Conservation (phyloP, 257 asterid species). For the Rubia yunnanensis region DNA sequence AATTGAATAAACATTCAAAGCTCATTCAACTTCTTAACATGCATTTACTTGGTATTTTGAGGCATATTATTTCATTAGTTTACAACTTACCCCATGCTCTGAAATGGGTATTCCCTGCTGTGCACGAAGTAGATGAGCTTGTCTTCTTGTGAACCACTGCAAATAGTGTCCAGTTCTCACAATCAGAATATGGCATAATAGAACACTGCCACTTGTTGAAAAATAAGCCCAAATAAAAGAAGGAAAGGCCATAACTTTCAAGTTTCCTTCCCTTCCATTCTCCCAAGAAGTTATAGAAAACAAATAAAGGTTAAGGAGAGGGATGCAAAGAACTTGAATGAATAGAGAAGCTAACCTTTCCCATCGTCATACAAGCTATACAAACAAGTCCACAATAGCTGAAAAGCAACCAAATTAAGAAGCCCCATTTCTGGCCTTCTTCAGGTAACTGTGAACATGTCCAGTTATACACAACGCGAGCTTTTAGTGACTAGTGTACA, state of each 20-base stretch:
- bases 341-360: slow-evolving; percentile 54
- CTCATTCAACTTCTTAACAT: background rate
- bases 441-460: slow-evolving; percentile 57
- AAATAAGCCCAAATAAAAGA: background rate
- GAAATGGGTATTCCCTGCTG: slow-evolving; percentile 97
- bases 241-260: background rate
- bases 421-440: slow-evolving; percentile 99
- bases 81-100: slow-evolving; percentile 71
- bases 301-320: background rate
- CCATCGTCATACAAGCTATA: slow-evolving; percentile 65
- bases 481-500: slow-evolving; percentile 15
- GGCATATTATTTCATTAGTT: slow-evolving; percentile 2
- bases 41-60: background rate
- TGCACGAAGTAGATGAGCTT: slow-evolving; percentile 76
- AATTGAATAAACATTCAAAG: background rate
- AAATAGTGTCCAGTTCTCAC: slow-evolving; percentile 11
- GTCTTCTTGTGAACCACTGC: slow-evolving; percentile 90
- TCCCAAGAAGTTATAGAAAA: background rate
- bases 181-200: background rate
- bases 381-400: slow-evolving; percentile 93
- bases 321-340: background rate
- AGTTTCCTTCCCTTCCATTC: background rate
- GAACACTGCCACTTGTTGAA: background rate
- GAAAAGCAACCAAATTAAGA: slow-evolving; percentile 91
- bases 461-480: slow-evolving; percentile 5